Percentiles rank a stretch among this genome's conserved stretches.
These are phyloP conservation scores for Fagus sylvatica DNA, from an alignment of 306 rosid genomes.

Conservation along the genomic window DNA sequence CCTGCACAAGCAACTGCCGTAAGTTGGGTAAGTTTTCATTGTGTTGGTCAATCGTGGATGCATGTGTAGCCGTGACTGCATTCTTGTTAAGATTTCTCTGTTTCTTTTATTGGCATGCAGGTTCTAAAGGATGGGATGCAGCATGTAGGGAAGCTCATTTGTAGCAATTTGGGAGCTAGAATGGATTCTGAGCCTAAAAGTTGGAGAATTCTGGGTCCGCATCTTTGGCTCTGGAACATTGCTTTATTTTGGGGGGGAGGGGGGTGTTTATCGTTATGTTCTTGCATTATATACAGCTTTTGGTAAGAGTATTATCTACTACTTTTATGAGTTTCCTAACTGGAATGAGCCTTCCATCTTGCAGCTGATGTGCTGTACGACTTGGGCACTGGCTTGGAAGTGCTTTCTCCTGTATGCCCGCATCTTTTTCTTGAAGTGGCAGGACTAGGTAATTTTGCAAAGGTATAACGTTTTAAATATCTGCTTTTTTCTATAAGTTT, in stretches of 20 bases:
- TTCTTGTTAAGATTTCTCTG: conserved; percentile 8
- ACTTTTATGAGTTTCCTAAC: conserved; percentile 33
- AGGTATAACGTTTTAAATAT: too few relatives aligned
- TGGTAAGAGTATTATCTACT: conserved; percentile 2
- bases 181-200: conserved; percentile 98
- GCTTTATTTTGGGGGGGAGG: too few relatives aligned
- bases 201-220: conserved; percentile 88
- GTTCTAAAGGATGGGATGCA: conserved; percentile 95
- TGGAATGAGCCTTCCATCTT: conserved; percentile 27
- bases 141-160: conserved; percentile 88
- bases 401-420: conserved; percentile 94
- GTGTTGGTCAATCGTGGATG: conserved; percentile 14
- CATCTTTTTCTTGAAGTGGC: conserved; percentile 95
- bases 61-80: conserved; percentile 6
- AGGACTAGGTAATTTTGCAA: conserved; percentile 90
- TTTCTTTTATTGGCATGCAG: conserved; percentile 38
- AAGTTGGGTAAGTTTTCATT: conserved; percentile 80
- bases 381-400: conserved; percentile 91
- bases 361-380: conserved; percentile 95
- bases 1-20: conserved; percentile 97
- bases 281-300: too few relatives aligned
- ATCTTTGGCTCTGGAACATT: not conserved
- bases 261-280: too few relatives aligned
- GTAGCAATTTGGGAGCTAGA: conserved; percentile 93
- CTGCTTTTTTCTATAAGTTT: too few relatives aligned